These are phyloP conservation scores for Sanguinoderma infundibulare DNA, from an alignment of 1,284 basidiomycete genomes.

Conservation along the genomic window DNA sequence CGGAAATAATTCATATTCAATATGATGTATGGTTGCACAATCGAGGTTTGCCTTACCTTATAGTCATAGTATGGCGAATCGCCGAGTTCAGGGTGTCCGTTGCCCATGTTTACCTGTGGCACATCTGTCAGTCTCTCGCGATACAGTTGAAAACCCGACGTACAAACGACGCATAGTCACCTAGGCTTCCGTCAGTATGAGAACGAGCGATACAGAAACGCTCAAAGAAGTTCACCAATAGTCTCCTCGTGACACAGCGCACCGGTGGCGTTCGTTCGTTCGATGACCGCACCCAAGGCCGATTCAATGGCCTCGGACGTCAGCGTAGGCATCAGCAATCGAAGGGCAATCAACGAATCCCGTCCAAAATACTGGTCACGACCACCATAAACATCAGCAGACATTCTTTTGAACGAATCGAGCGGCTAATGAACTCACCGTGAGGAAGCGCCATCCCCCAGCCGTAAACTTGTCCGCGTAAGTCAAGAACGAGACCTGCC, in stretches of 20 bases:
- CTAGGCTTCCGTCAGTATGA: background rate
- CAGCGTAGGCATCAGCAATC: slow-evolving; percentile 44
- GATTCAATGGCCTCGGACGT: slow-evolving; percentile 45
- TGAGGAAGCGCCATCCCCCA: slow-evolving; percentile 50
- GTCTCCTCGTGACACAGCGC: slow-evolving; percentile 51
- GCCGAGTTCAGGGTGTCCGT: slow-evolving; percentile 42
- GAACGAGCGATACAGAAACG: background rate
- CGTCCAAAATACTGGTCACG: slow-evolving; percentile 39
- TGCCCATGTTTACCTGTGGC: slow-evolving; percentile 38
- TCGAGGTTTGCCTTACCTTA: slow-evolving; percentile 25
- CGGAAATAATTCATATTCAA: too few relatives aligned
- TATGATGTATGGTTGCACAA: background rate
- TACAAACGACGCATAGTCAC: slow-evolving; percentile 22
- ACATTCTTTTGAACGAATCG: too few relatives aligned
- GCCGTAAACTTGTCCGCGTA: slow-evolving; percentile 45
- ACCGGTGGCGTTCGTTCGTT: slow-evolving; percentile 44
- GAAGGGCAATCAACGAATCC: slow-evolving; percentile 47
- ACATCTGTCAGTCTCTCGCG: background rate
- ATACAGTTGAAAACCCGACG: background rate
- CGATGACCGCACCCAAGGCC: slow-evolving; percentile 46
- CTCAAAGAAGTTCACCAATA: slow-evolving; percentile 26
- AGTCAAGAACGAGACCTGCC: slow-evolving; percentile 38
- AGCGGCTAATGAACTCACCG: slow-evolving; percentile 36
- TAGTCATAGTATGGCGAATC: slow-evolving; percentile 46
- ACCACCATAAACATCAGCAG: background rate